Base-by-base conservation (phyloP, 1,139 yeast genomes). In the Debaryomyces subglobosus region DNA sequence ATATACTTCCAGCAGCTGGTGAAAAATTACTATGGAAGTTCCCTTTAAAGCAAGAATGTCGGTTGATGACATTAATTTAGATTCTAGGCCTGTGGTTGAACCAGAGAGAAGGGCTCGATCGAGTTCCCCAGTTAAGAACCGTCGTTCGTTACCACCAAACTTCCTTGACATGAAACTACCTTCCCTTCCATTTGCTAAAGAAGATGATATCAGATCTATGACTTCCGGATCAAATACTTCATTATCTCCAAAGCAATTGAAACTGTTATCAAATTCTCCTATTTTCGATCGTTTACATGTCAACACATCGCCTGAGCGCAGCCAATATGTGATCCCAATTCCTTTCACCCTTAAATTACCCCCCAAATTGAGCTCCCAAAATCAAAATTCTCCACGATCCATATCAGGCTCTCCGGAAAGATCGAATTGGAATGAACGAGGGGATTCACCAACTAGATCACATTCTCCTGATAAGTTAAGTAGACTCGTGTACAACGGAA, bases 271-370 rank as follows among this genome's bases (percentile, higher is more conserved):
- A 6, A 61, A 63, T 15, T 71, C 76, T 13, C 78, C 78, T 2
- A 51, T 69, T 3, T 69, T 78, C 5, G 68, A 63, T 41, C 64
- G 67, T 41, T 60, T 76, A 36, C 80, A 74, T 55, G 67, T 76
- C 34, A 58, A 63, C 47, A 60, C 65, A 24, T 49, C 59, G 21
- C 55, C 63, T 5, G 62, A 57, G 7, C 24, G 53, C 15, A 51
- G 61, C 40, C 63, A 64, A 46, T 71, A 74, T 51, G 71, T 69
- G 5, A 74, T 75, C 32, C 80, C 81, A 5, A 71, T 76, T 39
- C 81, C 81, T 5, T 73, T 75, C 55, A 68, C 77, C 4, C 59
- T 76, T 39, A 65, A 65, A 38, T 58, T 76, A 39, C 81, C 81
- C 2, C 81, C 81, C 3, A 72, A 68, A 51, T 62, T 75, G 46